Percentiles rank a stretch among this genome's conserved stretches.
Evolutionary conservation across 306 rosid genomes (phyloP).

Genomic region (Ormosia semicastrata): DNA sequence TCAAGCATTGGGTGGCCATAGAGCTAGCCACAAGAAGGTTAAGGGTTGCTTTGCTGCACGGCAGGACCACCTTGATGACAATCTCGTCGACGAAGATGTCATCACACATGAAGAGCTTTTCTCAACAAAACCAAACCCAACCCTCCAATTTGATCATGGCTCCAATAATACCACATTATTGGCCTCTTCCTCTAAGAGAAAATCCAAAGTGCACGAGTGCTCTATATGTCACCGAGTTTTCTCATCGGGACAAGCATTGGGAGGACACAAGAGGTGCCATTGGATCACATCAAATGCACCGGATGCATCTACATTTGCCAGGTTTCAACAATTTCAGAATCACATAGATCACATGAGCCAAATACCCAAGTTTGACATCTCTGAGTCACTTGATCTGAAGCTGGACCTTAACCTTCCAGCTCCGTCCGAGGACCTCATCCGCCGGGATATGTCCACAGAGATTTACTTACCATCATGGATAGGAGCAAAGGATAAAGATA

Average conservation of each 20-base stretch:
- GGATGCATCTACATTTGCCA: constrained; percentile 50
- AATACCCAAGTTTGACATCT: constrained; percentile 45
- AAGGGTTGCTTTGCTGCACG: constrained; percentile 92
- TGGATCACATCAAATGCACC: constrained; percentile 87
- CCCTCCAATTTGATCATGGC: constrained; percentile 46
- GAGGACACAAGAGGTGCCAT: constrained; percentile 94
- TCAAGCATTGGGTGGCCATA: constrained; percentile 94
- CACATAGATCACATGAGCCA: constrained; percentile 35
- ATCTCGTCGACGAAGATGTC: constrained; percentile 51
- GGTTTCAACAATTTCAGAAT: constrained; percentile 74
- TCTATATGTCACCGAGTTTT: constrained; percentile 87
- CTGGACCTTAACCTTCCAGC: constrained; percentile 89
- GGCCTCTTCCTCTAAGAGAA: constrained; percentile 63
- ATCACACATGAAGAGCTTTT: constrained; percentile 55
- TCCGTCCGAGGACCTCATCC: constrained; percentile 29
- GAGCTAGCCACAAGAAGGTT: constrained; percentile 96
- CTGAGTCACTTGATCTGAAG: constrained; percentile 60
- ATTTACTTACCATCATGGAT: constrained; percentile 66
- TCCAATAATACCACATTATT: not conserved
- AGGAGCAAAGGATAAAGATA: constrained; percentile 33
- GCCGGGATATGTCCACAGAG: constrained; percentile 42
- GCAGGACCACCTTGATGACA: constrained; percentile 51
- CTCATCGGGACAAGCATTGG: constrained; percentile 90
- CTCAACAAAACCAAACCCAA: constrained; percentile 50
- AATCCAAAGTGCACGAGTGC: constrained; percentile 82